These are phyloP conservation scores for Ustilago crameri DNA, from an alignment of 1,284 basidiomycete genomes.

Conservation along the genomic window DNA sequence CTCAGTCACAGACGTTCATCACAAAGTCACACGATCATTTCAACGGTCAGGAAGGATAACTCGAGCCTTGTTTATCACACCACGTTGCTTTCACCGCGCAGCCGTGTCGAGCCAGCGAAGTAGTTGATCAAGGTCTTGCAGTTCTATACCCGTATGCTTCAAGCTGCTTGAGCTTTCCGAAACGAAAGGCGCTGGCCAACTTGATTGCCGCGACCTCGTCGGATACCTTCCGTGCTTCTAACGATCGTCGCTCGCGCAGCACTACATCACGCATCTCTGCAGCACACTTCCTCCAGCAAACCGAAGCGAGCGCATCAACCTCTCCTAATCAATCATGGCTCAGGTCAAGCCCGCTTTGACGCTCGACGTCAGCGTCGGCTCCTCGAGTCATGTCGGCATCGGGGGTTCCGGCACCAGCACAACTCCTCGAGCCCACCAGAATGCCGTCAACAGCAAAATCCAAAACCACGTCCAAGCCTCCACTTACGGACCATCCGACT, in stretches of 20 bases:
- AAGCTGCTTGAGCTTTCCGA: neutral
- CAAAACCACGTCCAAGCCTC: conserved; percentile 48
- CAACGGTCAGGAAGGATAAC: too few relatives aligned
- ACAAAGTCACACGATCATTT: too few relatives aligned
- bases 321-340: conserved; percentile 33
- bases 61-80: too few relatives aligned
- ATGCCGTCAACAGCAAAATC: conserved; percentile 39
- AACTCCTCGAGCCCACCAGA: conserved; percentile 42
- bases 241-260: neutral
- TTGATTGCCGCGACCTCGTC: neutral
- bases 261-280: too few relatives aligned
- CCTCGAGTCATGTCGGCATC: conserved; percentile 29
- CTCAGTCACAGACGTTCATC: too few relatives aligned
- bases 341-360: conserved; percentile 56
- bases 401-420: conserved; percentile 50
- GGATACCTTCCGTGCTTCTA: neutral
- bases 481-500: conserved; percentile 36
- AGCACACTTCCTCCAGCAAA: neutral
- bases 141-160: neutral
- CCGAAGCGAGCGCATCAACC: neutral
- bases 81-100: too few relatives aligned
- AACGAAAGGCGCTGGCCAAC: neutral
- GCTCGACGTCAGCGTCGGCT: conserved; percentile 56
- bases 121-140: neutral
- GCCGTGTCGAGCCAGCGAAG: too few relatives aligned